These are phyloP conservation scores for Elsinoe arachidis DNA, from an alignment of 2,329 filamentous ascomycete species.

Conservation along the genomic window DNA sequence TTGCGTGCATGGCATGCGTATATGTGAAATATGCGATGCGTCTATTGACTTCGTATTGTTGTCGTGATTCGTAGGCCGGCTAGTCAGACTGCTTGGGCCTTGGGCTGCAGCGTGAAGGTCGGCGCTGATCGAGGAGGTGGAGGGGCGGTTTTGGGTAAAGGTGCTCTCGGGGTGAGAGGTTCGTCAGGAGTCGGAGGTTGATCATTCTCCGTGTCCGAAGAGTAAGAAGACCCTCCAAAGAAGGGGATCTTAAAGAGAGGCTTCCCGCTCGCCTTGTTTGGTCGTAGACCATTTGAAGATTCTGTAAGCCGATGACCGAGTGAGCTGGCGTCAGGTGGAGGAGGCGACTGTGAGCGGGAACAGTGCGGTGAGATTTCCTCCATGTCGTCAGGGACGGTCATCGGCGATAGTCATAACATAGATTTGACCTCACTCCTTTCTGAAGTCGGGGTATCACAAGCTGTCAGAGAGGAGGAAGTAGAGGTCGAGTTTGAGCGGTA, in stretches of 20 bases:
- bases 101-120: background rate
- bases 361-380: conserved; percentile 12
- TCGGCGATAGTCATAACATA: conserved; percentile 13
- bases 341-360: conserved; percentile 8
- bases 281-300: background rate
- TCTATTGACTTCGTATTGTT: background rate
- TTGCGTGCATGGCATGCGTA: background rate
- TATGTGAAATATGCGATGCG: background rate
- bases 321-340: conserved; percentile 4
- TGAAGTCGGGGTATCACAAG: conserved; percentile 4
- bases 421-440: conserved; percentile 2
- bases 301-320: conserved; percentile 12
- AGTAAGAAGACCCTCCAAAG: background rate
- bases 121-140: background rate
- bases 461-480: conserved; percentile 1
- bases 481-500: conserved; percentile 12
- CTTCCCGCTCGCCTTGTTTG: conserved; percentile 5
- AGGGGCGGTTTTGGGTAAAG: background rate
- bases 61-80: conserved; percentile 8
- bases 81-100: conserved; percentile 5
- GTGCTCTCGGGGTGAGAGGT: background rate
- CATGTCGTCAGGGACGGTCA: conserved; percentile 10
- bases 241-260: conserved; percentile 4
- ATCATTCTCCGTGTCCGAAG: background rate
- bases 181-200: background rate